These are phyloP conservation scores for Zygoascus flipseniorum DNA, from an alignment of 805 yeast species.

Conservation along the genomic window DNA sequence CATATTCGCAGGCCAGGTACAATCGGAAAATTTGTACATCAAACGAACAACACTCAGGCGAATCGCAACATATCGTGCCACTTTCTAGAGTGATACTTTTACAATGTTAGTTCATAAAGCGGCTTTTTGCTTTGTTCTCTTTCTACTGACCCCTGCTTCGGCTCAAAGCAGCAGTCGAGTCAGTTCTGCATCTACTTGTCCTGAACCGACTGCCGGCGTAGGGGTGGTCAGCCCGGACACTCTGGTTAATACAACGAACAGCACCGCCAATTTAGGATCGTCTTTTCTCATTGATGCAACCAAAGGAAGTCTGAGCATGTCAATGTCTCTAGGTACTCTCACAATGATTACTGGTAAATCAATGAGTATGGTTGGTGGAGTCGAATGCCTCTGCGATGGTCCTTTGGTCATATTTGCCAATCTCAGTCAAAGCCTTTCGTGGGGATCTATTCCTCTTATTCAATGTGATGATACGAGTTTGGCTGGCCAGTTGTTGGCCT, in stretches of 20 bases:
- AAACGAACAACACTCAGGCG: no score
- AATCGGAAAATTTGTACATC: no score
- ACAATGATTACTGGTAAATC: constrained; percentile 10
- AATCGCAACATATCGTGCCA: no score
- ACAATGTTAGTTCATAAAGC: no score
- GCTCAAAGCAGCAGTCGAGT: no score
- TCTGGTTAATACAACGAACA: constrained; percentile 9
- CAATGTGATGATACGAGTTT: constrained; percentile 15
- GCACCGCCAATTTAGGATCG: constrained; percentile 5
- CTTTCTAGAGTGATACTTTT: no score
- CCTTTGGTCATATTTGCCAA: constrained; percentile 6
- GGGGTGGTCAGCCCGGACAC: constrained; percentile 7
- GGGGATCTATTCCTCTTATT: constrained; percentile 16
- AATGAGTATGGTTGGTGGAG: constrained; percentile 5
- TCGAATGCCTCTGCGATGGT: constrained; percentile 15
- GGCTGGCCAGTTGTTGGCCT: constrained; percentile 13
- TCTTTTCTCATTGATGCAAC: constrained; percentile 10
- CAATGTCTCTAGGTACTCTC: constrained; percentile 16
- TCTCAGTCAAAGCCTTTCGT: constrained; percentile 1
- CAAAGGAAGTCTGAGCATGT: constrained; percentile 3
- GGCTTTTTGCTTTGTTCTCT: no score
- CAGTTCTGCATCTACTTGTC: neutral
- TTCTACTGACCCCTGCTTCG: no score
- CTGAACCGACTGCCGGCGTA: neutral
- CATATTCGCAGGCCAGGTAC: no score